Base-by-base conservation (phyloP, 768 basidiomycete species). In the Lenzites betulinus region DNA sequence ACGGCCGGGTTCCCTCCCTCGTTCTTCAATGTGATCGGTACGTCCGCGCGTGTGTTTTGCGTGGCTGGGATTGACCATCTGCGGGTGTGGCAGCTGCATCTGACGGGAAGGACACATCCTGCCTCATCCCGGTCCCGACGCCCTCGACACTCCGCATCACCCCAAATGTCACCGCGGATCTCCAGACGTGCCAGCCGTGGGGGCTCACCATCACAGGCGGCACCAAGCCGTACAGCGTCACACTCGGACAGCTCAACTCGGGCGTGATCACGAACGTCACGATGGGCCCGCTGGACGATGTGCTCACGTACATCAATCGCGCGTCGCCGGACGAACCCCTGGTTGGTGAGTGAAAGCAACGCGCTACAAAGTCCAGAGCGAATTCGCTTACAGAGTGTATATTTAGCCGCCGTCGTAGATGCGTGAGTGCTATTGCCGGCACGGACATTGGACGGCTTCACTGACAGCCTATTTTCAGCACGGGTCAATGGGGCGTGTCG, bases 131-230 rank as follows among this genome's bases (percentile, higher is more conserved):
- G 7, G 56, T 62, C 9, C 63, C 62, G 6, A 39, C 65, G 3
- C 65, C 70, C 3, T 52, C 71, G 18, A 76, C 79, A 53, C 76
- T 69, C 0, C 69, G 56, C 30, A 58, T 81, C 20, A 59, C 69
- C 6, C 66, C 79, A 8, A 81, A 81, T 65, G 70, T 77, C 48
- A 79, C 80, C 0, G 65, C 63, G 9, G 64, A 66, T 1, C 55
- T 82, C 2, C 58, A 70, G 41, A 80, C 81, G 13, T 84, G 81
- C 64, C 65, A 79, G 36, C 77, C 78, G 2, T 82, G 81, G 81
- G 77, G 79, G 3, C 58, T 82, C 3, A 73, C 69, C 2, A 73
- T 83, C 47, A 75, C 68, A 12, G 81, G 79, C 7, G 81, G 79
- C 12, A 69, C 70, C 0, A 74, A 76, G 35, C 84, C 82, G 0